Conservation (phyloP, 805 yeast species). For the Starmerella powellii region DNA sequence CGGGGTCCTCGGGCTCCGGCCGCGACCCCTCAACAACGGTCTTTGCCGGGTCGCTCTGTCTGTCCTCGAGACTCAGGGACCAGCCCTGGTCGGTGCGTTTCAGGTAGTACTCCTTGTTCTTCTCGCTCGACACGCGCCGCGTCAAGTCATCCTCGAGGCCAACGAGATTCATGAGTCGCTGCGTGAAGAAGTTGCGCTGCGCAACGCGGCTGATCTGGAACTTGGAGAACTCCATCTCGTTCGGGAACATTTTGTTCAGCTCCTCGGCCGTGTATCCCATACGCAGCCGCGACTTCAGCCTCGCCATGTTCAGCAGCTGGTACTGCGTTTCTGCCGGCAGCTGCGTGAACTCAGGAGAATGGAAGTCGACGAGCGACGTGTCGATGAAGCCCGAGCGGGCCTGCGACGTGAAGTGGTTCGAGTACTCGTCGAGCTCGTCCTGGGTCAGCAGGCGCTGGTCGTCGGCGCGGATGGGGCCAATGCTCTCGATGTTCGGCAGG, state of each 20-base stretch:
- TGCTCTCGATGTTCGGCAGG: conserved; percentile 51
- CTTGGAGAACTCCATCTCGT: conserved; percentile 77
- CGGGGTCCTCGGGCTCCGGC: not conserved
- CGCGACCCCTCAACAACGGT: conserved; percentile 17
- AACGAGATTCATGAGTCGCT: conserved; percentile 65
- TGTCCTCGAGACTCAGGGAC: conserved; percentile 51
- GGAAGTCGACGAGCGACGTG: conserved; percentile 55
- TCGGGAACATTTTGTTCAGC: conserved; percentile 65
- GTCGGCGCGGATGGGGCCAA: conserved; percentile 32
- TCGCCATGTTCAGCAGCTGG: conserved; percentile 67
- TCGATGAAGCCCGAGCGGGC: conserved; percentile 35
- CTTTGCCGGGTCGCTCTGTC: no score
- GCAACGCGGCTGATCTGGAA: conserved; percentile 90
- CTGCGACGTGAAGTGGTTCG: conserved; percentile 44
- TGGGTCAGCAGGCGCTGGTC: conserved; percentile 69
- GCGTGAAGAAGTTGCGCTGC: conserved; percentile 82
- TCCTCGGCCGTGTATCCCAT: conserved; percentile 94
- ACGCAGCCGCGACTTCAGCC: conserved; percentile 77
- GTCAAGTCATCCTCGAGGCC: conserved; percentile 51
- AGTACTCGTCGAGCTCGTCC: conserved; percentile 53
- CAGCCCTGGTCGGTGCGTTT: conserved; percentile 73
- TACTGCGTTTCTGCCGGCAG: conserved; percentile 83
- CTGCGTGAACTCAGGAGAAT: conserved; percentile 59
- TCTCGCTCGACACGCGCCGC: conserved; percentile 71
- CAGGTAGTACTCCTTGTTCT: conserved; percentile 60